Evolutionary conservation across 208 protist genomes (phyloP).

Genomic region (Naegleria lovaniensis): DNA sequence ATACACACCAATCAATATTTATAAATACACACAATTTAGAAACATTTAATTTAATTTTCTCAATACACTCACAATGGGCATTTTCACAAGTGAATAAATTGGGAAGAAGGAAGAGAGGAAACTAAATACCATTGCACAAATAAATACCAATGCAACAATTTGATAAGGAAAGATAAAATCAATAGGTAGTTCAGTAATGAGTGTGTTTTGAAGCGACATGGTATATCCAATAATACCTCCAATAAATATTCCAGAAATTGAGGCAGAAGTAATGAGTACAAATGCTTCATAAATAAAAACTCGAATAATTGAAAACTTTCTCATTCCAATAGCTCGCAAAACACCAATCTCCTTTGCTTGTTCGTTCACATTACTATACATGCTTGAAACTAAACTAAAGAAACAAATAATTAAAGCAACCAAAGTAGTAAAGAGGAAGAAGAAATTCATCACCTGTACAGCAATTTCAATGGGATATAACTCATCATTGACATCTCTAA

Average conservation of each 20-base stretch:
- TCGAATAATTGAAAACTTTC: conserved; percentile 60
- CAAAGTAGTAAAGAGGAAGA: conserved; percentile 75
- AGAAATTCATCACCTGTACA: conserved; percentile 63
- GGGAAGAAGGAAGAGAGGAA: neutral
- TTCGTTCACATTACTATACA: conserved; percentile 81
- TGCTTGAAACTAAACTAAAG: conserved; percentile 81
- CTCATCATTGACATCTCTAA: conserved; percentile 27
- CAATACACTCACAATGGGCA: conserved; percentile 4
- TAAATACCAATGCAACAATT: conserved; percentile 34
- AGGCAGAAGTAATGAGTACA: conserved; percentile 74
- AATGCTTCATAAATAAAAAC: conserved; percentile 91
- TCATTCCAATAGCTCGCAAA: conserved; percentile 76
- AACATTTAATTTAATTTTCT: neutral
- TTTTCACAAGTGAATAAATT: neutral
- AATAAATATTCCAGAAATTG: conserved; percentile 76
- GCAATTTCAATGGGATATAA: conserved; percentile 41
- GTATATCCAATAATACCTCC: conserved; percentile 75
- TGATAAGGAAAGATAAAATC: conserved; percentile 77
- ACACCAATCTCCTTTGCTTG: conserved; percentile 90
- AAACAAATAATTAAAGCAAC: conserved; percentile 83
- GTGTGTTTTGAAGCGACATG: conserved; percentile 71
- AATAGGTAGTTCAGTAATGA: conserved; percentile 79
- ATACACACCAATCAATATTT: no score
- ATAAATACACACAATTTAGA: no score
- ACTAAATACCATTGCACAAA: neutral